These are phyloP conservation scores for Penicillium pulvis DNA, from an alignment of 495 filamentous ascomycete species.

Conservation along the genomic window DNA sequence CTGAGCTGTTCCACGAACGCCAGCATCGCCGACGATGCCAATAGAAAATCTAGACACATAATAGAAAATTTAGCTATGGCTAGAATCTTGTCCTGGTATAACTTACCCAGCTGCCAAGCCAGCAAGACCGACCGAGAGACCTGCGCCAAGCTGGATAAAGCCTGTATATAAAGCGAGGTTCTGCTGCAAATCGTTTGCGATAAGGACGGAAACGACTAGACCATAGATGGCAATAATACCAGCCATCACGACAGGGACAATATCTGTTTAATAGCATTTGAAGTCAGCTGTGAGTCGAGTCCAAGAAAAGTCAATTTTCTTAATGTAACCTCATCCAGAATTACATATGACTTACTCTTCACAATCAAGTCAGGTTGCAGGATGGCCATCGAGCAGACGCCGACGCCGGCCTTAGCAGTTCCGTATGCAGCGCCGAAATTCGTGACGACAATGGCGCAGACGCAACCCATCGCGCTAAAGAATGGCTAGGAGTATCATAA, in stretches of 20 bases:
- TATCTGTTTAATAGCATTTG: slow-evolving; percentile 60
- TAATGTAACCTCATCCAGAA: no score
- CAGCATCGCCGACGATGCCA: slow-evolving; percentile 98
- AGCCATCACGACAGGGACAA: slow-evolving; percentile 99
- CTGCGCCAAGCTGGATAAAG: slow-evolving; percentile 97
- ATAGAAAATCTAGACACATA: slow-evolving; percentile 74
- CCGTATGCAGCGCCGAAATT: slow-evolving; percentile 98
- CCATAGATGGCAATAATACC: slow-evolving; percentile 99
- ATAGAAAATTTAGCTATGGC: slow-evolving; percentile 11
- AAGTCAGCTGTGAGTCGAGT: no score
- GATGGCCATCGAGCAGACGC: slow-evolving; percentile 97
- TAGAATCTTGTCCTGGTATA: background rate
- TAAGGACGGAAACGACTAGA: slow-evolving; percentile 95
- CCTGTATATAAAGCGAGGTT: slow-evolving; percentile 83
- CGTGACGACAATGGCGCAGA: slow-evolving; percentile 96
- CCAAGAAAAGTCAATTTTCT: no score
- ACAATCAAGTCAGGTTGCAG: slow-evolving; percentile 97
- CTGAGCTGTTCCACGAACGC: slow-evolving; percentile 97
- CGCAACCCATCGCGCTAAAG: slow-evolving; percentile 99
- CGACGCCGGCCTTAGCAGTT: slow-evolving; percentile 98
- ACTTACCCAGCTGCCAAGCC: slow-evolving; percentile 91
- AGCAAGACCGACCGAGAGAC: slow-evolving; percentile 92
- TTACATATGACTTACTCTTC: slow-evolving; percentile 73
- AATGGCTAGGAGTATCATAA: slow-evolving; percentile 67
- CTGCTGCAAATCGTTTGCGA: slow-evolving; percentile 89